These are phyloP conservation scores for Nakazawaea holstii DNA, from an alignment of 805 yeast genomes.

Conservation along the genomic window DNA sequence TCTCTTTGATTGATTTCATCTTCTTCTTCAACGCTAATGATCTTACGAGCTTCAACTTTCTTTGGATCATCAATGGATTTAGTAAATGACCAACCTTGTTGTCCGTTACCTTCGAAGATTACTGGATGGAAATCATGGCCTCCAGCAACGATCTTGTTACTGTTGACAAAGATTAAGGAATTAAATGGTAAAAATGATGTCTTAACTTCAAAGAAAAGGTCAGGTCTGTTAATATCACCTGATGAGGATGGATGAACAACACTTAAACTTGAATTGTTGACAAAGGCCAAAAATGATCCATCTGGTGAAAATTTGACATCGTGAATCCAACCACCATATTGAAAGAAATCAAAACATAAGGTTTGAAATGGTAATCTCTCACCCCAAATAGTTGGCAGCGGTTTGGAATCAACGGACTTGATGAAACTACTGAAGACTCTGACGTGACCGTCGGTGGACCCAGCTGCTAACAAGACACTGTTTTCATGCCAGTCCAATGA, in stretches of 20 bases:
- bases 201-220: conserved; percentile 49
- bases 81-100: conserved; percentile 56
- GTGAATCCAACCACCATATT: conserved; percentile 85
- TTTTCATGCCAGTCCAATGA: conserved; percentile 92
- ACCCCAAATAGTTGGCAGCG: conserved; percentile 86
- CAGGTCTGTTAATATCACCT: conserved; percentile 57
- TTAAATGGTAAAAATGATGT: conserved; percentile 78
- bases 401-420: conserved; percentile 83
- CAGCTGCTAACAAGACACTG: conserved; percentile 79
- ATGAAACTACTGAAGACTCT: conserved; percentile 85
- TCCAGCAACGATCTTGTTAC: conserved; percentile 70
- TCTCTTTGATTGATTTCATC: conserved; percentile 63
- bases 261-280: conserved; percentile 75
- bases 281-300: conserved; percentile 75
- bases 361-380: conserved; percentile 92
- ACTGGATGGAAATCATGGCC: conserved; percentile 93
- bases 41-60: conserved; percentile 19
- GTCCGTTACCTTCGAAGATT: conserved; percentile 65
- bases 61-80: conserved; percentile 58
- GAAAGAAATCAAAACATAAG: conserved; percentile 71
- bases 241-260: conserved; percentile 61
- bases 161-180: conserved; percentile 63
- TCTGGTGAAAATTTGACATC: conserved; percentile 77
- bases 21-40: conserved; percentile 33
- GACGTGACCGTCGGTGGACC: conserved; percentile 91